Evolutionary conservation across 257 asterid genomes (phyloP).

Genomic region (Leptodermis oblonga): DNA sequence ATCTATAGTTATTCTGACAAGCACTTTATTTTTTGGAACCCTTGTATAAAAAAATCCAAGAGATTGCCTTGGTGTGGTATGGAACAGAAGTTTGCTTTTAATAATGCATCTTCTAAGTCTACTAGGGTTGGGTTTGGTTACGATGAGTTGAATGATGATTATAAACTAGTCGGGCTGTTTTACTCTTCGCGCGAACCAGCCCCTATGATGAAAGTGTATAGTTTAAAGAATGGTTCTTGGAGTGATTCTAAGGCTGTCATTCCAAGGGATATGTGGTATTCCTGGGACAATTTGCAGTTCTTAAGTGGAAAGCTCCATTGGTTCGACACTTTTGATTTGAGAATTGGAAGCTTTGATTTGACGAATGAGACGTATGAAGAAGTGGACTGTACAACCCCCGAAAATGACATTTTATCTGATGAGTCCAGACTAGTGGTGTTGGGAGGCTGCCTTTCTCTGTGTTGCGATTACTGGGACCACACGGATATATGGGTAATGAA

Average conservation of each 20-base stretch:
- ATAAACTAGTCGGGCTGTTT: too few relatives aligned
- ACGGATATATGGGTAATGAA: conserved; percentile 49
- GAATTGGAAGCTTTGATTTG: conserved; percentile 44
- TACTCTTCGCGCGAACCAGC: too few relatives aligned
- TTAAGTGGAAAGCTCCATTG: too few relatives aligned
- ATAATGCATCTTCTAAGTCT: too few relatives aligned
- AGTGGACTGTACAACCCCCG: conserved; percentile 26
- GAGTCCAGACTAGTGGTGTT: conserved; percentile 27
- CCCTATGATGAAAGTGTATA: too few relatives aligned
- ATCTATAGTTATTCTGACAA: conserved; percentile 11
- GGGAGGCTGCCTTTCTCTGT: conserved; percentile 32
- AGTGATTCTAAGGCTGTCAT: conserved; percentile 23
- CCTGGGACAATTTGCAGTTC: too few relatives aligned
- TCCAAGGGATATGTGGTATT: too few relatives aligned
- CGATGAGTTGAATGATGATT: too few relatives aligned
- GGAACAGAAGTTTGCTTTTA: too few relatives aligned
- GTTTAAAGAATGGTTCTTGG: too few relatives aligned
- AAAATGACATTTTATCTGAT: conserved; percentile 7
- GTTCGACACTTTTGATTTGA: too few relatives aligned
- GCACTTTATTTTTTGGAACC: conserved; percentile 25
- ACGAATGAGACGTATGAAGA: conserved; percentile 33
- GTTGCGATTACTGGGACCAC: conserved; percentile 23
- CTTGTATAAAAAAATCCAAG: conserved; percentile 11
- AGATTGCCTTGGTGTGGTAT: conserved; percentile 11
- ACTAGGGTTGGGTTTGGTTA: conserved; percentile 41